Evolutionary conservation across 805 yeast genomes (phyloP).

Genomic region (Saccharomyces kudriavzevii): DNA sequence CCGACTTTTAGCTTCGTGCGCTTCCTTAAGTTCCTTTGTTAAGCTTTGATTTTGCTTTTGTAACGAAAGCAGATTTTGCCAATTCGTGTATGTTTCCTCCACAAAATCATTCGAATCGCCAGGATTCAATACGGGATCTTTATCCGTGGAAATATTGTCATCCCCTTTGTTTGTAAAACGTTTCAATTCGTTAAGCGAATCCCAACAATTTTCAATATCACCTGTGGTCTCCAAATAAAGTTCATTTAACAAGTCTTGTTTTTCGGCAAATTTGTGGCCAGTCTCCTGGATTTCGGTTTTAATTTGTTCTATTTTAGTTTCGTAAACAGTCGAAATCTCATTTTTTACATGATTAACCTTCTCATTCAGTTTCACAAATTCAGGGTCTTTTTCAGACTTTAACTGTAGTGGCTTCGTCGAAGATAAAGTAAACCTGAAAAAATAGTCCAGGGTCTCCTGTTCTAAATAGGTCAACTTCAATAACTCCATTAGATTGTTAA

Average conservation of each 20-base stretch:
- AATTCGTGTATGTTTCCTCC: constrained; percentile 6
- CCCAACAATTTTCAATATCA: constrained; percentile 22
- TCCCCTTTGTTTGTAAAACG: constrained; percentile 8
- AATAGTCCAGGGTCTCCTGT: constrained; percentile 28
- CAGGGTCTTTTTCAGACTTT: constrained; percentile 19
- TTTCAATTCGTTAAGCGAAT: constrained; percentile 15
- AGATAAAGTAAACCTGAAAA: constrained; percentile 24
- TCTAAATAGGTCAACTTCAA: constrained; percentile 24
- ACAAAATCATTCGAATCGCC: constrained; percentile 1
- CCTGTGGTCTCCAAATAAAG: constrained; percentile 15
- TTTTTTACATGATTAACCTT: constrained; percentile 17
- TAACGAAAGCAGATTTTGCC: constrained; percentile 7
- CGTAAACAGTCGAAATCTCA: constrained; percentile 10
- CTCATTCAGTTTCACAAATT: constrained; percentile 13
- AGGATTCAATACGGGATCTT: constrained; percentile 3
- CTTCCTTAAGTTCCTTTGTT: constrained; percentile 4
- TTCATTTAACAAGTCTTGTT: constrained; percentile 19
- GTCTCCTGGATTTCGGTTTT: constrained; percentile 11
- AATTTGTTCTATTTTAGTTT: constrained; percentile 15
- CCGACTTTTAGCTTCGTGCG: not conserved
- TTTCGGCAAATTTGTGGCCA: constrained; percentile 12
- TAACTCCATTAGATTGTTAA: constrained; percentile 16
- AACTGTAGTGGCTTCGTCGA: constrained; percentile 15
- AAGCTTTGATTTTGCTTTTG: constrained; percentile 1
- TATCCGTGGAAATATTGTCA: not conserved